These are phyloP conservation scores for Leccinum arenicola DNA, from an alignment of 768 basidiomycete genomes.

Conservation along the genomic window DNA sequence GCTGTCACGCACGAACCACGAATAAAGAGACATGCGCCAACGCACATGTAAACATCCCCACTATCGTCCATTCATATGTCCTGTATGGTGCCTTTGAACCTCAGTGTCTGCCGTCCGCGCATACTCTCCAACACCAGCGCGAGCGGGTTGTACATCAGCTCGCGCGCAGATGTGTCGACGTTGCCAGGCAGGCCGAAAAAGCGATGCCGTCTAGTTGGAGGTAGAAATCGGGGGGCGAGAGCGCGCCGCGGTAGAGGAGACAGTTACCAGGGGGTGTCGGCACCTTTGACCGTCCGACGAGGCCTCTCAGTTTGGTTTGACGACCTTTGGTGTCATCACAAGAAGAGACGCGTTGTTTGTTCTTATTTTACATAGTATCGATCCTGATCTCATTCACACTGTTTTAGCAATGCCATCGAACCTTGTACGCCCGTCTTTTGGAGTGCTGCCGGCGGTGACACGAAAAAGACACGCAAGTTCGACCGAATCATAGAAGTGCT, in stretches of 20 bases:
- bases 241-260: conserved; percentile 71
- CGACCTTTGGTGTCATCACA: conserved; percentile 7
- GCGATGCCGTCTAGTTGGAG: conserved; percentile 72
- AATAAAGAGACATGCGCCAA: conserved; percentile 15
- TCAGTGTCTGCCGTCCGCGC: conserved; percentile 66
- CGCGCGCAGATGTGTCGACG: conserved; percentile 19
- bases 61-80: conserved; percentile 61
- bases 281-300: too few relatives aligned
- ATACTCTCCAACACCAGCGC: conserved; percentile 76
- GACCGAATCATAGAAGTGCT: too few relatives aligned
- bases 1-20: background rate
- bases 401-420: too few relatives aligned
- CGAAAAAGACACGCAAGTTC: too few relatives aligned
- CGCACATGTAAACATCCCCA: conserved; percentile 42
- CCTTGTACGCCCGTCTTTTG: too few relatives aligned
- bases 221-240: conserved; percentile 71
- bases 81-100: conserved; percentile 51
- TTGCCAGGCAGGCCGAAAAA: conserved; percentile 51
- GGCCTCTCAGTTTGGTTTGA: background rate
- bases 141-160: conserved; percentile 63
- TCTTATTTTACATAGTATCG: background rate
- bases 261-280: conserved; percentile 32
- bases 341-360: background rate
- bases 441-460: too few relatives aligned
- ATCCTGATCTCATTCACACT: too few relatives aligned